Evolutionary conservation across 1,284 basidiomycete species (phyloP), one percentile per base, ranked within the genome.

Genomic region (Fistulina hepatica): DNA sequence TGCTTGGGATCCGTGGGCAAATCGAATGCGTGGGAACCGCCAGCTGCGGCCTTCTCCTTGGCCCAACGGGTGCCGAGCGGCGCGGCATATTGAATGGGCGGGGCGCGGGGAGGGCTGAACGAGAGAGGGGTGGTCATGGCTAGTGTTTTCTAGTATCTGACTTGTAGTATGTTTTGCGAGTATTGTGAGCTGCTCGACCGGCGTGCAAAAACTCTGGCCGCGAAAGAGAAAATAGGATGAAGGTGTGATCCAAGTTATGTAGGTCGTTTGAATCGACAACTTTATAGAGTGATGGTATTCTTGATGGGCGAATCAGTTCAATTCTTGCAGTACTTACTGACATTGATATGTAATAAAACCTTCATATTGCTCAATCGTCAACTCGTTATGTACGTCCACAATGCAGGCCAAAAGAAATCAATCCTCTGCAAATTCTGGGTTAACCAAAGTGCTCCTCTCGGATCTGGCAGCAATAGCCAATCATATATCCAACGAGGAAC

Each of bases 41-140:
- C 76, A 33, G 81, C 79, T 44, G 80, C 77, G 38, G 76, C 81
- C 56, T 77, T 83, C 62, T 86, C 82, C 56, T 80, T 85, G 50
- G 74, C 76, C 82, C 81, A 86, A 53, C 82, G 81, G 41, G 82
- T 86, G 35, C 81, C 81, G 12, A 76, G 55, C 17, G 73, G 78
- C 4, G 81, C 69, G 33, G 58, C 61, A 53, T 84, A 84, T 56
- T 73, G 68, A 55, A 75, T 65, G 16, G 78, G 74, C 16, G 77
- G 76, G 11, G 78, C 72, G 34, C 69, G 71, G 39, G 81, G 81
- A 12, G 76, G 80, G 41, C 64, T 73, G 47, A 67, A 58, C 23
- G 62, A 53, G 6, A 62, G 42, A 35, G 53, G 37, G 34, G 58
- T 46, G 61, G 69, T 70, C 49, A 45, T 58, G 47, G 40, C 41